Evolutionary conservation across 306 rosid genomes (phyloP), one percentile per base, ranked within the genome.

Genomic region (Canavalia ensiformis): DNA sequence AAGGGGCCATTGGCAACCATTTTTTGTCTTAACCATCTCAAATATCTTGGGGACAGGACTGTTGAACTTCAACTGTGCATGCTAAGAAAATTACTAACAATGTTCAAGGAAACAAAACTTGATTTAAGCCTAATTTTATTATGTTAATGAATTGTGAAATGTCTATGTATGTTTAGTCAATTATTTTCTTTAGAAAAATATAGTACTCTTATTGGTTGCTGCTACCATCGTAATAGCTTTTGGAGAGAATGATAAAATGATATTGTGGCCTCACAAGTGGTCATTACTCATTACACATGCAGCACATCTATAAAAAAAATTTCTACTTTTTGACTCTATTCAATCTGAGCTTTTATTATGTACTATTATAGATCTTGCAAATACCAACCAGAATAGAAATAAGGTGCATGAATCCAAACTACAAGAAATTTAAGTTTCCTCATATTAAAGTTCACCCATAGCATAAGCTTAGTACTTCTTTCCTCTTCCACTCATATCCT

Each of bases 361-460:
- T 73, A 41, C 18, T 49, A 8, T n/a, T 47, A 47, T 56, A 94
- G 98, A 81, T 94, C 83, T 76, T 94, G 78, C 97, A 97, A 67
- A 94, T 97, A 49, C 98, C 98, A 34, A 94, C 98, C 58, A 90
- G 98, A 81, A 97, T 92, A 88, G 98, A 94, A 86, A 94, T 94
- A 58, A 92, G 87, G 85, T 94, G 98, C 88, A 94, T 94, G 98
- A 94, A 94, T 86, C 98, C 98, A 50, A 88, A 90, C 84, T 94
- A 94, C 87, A 90, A 88, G 0, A 97, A 94, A 72, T 94, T 88
- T 65, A 94, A 90, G 89, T 94, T 94, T 83, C 98, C 97, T 81
- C 98, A 94, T 81, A 94, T 94, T 71, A 94, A 94, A 87, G 97
- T 94, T 7, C 98, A 94, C 80, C 98, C 98, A 0, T 94, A 97